phyloP scores from a whole-genome alignment of 164 flowering plant species.

The Tinospora cordifolia region DNA sequence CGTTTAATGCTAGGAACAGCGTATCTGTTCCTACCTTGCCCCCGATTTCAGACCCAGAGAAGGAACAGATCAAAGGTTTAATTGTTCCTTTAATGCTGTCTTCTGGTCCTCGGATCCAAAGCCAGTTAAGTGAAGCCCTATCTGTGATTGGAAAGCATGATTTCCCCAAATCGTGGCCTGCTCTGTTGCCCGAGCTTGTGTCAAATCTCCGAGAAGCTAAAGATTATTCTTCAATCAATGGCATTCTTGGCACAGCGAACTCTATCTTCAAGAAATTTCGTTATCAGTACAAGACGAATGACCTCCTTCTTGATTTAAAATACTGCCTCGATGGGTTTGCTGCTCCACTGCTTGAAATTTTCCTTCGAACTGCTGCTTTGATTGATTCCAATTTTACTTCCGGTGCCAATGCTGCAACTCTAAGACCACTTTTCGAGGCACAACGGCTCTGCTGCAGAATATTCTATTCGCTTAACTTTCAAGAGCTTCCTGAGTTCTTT shows the following conservation, averaged over 20 bases:
- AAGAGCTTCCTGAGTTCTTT: conserved; percentile 88
- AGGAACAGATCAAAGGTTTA: conserved; percentile 65
- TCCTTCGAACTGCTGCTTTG: conserved; percentile 45
- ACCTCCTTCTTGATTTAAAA: conserved; percentile 64
- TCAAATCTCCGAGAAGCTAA: conserved; percentile 39
- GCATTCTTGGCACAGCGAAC: conserved; percentile 76
- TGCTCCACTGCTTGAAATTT: conserved; percentile 55
- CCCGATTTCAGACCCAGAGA: conserved; percentile 50
- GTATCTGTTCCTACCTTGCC: conserved; percentile 10
- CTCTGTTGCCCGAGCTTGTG: conserved; percentile 69
- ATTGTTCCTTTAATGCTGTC: conserved; percentile 75
- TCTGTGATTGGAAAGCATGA: conserved; percentile 74
- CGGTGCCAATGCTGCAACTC: conserved; percentile 27
- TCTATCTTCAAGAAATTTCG: conserved; percentile 82
- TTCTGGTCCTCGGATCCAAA: conserved; percentile 47
- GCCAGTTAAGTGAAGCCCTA: conserved; percentile 82
- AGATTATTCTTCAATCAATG: conserved; percentile 65
- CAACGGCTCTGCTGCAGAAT: conserved; percentile 86
- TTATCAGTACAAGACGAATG: conserved; percentile 61
- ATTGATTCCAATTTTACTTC: conserved; percentile 38
- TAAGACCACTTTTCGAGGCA: conserved; percentile 56
- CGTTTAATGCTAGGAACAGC: conserved; percentile 9
- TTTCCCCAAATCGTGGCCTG: conserved; percentile 78
- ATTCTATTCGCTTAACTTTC: conserved; percentile 73
- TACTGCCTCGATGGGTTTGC: conserved; percentile 76